Percentiles rank a stretch among this genome's conserved stretches.
These are phyloP conservation scores for Sugiyamaella smithiae DNA, from an alignment of 805 yeast species.

Conservation along the genomic window DNA sequence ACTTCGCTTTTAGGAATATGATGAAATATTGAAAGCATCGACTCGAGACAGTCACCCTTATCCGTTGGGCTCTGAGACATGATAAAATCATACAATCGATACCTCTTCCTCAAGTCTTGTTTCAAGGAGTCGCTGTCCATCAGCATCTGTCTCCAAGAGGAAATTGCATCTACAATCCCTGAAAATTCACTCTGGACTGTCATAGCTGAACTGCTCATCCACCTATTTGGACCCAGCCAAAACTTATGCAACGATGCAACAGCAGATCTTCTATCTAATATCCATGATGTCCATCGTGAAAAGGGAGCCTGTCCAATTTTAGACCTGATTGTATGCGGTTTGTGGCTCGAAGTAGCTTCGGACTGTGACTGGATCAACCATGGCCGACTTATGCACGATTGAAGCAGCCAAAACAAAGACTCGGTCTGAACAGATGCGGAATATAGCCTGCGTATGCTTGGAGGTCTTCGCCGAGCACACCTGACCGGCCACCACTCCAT, in stretches of 20 bases:
- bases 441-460: neutral
- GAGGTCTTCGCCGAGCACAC: neutral
- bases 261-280: too few relatives aligned
- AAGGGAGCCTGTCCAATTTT: too few relatives aligned
- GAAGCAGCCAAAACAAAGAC: neutral
- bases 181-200: neutral
- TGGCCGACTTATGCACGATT: neutral
- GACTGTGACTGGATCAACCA: too few relatives aligned
- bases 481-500: neutral
- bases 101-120: neutral
- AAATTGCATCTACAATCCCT: neutral
- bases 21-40: slow-evolving; percentile 2
- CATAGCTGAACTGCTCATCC: neutral
- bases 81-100: neutral
- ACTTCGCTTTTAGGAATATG: neutral
- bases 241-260: too few relatives aligned
- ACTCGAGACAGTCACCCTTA: neutral
- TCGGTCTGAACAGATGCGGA: neutral
- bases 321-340: too few relatives aligned
- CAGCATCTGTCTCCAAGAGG: neutral
- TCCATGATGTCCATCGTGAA: too few relatives aligned
- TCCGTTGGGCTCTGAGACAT: neutral
- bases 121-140: neutral
- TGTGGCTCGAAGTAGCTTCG: too few relatives aligned
- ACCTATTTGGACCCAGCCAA: too few relatives aligned